Conservation (phyloP, 2,329 filamentous ascomycete species). For the Coniochaeta sp. region DNA sequence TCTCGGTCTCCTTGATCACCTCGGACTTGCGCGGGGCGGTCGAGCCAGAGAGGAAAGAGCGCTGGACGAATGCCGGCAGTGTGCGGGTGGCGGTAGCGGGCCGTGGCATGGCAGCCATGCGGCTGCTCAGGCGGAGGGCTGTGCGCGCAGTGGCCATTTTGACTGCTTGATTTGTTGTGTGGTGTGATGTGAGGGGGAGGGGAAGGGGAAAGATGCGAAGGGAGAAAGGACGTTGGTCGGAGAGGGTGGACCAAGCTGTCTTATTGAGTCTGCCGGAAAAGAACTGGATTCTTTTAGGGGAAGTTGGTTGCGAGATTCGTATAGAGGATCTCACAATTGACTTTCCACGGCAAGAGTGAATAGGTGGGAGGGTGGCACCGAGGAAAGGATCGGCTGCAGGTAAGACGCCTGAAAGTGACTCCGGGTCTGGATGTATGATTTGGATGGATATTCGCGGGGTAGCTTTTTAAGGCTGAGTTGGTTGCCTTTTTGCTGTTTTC, state of each 20-base stretch:
- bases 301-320: background rate
- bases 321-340: background rate
- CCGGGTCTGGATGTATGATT: too few species aligned
- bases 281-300: background rate
- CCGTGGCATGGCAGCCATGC: constrained; percentile 20
- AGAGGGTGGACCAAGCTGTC: background rate
- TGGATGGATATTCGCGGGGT: background rate
- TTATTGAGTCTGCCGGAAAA: background rate
- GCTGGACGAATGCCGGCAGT: constrained; percentile 11
- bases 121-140: constrained; percentile 19
- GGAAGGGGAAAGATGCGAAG: background rate
- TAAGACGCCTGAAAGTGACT: background rate
- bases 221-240: background rate
- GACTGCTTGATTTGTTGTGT: background rate
- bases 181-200: background rate
- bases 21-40: constrained; percentile 36
- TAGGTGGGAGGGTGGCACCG: background rate
- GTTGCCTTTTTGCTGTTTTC: background rate
- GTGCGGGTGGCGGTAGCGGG: constrained; percentile 17
- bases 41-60: constrained; percentile 29
- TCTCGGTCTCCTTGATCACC: constrained; percentile 49
- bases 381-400: background rate
- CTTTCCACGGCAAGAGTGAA: background rate
- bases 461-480: background rate
- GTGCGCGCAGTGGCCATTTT: constrained; percentile 20